Evolutionary conservation across 1,284 basidiomycete genomes (phyloP), one percentile per base, ranked within the genome.

Genomic region (Ganoderma meredithae): DNA sequence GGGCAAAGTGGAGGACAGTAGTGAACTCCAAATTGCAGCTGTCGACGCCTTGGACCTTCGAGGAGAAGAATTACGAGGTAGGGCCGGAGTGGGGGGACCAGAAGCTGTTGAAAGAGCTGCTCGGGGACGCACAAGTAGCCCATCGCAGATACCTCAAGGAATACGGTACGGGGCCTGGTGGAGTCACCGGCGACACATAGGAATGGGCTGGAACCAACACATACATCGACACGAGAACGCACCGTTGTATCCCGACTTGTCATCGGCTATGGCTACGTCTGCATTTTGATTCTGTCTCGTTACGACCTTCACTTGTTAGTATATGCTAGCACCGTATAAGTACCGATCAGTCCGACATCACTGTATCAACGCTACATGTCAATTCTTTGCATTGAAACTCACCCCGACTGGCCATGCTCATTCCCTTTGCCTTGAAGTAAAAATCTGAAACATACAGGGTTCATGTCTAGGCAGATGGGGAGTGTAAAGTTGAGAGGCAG

Each of bases 1-100:
- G 65, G 65, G 10, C 22, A 31, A 33, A 22, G 19, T 66, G 65
- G 65, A 62, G 47, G 41, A 27, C 1, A 4, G 58, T 40, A 12
- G 56, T 39, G 36, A 58, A 40, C n/a, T 9, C 22, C 12, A 22
- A 36, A 36, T 13, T 58, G n/a, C 39, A 22, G 0, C 22, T 25
- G 22, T 49, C 36, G 22, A 12, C 1, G 22, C 1, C 36, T 6
- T 59, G 33, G 33, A n/a, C 19, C 13, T 4, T 53, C 25, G 5
- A 15, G 25, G 12, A 4, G 52, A 31, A 5, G 15, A 25, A 31
- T 5, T 53, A 53, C 9, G 52, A 53, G 17, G 52, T 25, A 15
- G 52, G 25, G 25, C 13, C 13, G n/a, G n/a, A 7, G 8, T 25
- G 27, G 13, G 6, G 25, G 52, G 52, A 55, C 47, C n/a, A 33